Evolutionary conservation across 805 yeast genomes (phyloP), one percentile per base, ranked within the genome.

Genomic region (Saturnispora galanensis): DNA sequence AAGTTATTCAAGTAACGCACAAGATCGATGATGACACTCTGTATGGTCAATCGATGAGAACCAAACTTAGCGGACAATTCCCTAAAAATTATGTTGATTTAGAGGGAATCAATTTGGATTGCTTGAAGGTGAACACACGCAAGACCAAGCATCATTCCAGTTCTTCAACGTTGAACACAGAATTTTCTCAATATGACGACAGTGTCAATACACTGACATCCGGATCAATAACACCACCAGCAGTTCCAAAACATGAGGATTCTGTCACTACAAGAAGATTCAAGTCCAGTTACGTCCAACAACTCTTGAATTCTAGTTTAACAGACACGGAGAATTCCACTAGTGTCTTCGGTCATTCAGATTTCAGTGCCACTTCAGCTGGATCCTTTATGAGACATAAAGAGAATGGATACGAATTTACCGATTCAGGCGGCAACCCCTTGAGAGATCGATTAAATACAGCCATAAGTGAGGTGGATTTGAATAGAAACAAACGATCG

Each of bases 21-120:
- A 71, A 78, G 47, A 85, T 90, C 4, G 95, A 93, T 57, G 96
- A 95, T 15, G 80, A 80, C 55, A 87, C 95, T 94, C 88, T 90
- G 83, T 84, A 78, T 55, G 98, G 98, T 2, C 69, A 73, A 49
- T 71, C 90, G 45, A 66, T 79, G 51, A 71, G 97, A 57, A 88
- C 86, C 63, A 84, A 79, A 49, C 77, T 85, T 53, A 76, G 78
- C 33, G 98, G 98, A 0, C 70, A 77, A 39, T 93, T 93, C 56
- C 97, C 98, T 1, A 73, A 81, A 34, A 90, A 89, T 55, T 89
- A 81, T 58, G 97, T 88, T 5, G 79, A 81, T 56, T 53, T 80
- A 11, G 37, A 3, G 21, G 41, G 35, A 31, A 38, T 12, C 26
- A 35, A 5, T 10, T 29, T n/a, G 31, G 16, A 21, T 30, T 15